Evolutionary conservation across 2,329 filamentous ascomycete genomes (phyloP), one percentile per base, ranked within the genome.

Genomic region (Verticillium alfalfae): DNA sequence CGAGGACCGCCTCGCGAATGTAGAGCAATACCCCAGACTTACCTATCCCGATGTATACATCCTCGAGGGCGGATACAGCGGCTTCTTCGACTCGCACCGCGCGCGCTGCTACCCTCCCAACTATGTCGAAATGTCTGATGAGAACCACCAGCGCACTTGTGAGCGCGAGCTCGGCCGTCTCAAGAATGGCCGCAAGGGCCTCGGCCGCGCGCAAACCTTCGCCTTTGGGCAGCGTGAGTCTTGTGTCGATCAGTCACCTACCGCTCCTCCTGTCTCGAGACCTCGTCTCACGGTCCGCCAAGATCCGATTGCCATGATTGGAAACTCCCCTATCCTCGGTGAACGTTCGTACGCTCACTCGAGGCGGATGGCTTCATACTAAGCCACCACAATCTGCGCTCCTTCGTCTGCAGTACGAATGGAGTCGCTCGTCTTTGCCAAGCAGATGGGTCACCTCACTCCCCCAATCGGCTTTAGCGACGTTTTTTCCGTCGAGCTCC

Each of bases 11-110:
- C 87, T 88, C 41, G 82, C 88, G 71, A 99, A 99, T 75, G 87
- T 88, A 60, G 92, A 95, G 74, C 84, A 85, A 67, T 99, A 98
- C 72, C 95, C 95, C 18, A 85, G 83, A 63, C 86, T 99, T 64
- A 93, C 89, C n/a, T 99, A 96, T 71, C 95, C 95, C 2, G 95
- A 99, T 74, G 88, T 98, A 66, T 99, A 99, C 76, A 97, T 99
- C 69, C 82, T 99, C 49, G 93, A 98, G 67, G 95, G 95, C 64
- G 95, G 95, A 54, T 99, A 99, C 79, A 97, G 93, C 75, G 88
- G 88, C 34, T 99, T 99, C 81, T 99, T 94, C 74, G 80, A 85
- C 31, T 82, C 91, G 66, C 88, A 97, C 74, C 88, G 88, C 59
- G 79, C 84, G 56, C 88, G 93, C 64, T 99, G 95, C 81, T 95